Evolutionary conservation across 768 basidiomycete species (phyloP).

Genomic region (Omphalotus guepiniiformis): DNA sequence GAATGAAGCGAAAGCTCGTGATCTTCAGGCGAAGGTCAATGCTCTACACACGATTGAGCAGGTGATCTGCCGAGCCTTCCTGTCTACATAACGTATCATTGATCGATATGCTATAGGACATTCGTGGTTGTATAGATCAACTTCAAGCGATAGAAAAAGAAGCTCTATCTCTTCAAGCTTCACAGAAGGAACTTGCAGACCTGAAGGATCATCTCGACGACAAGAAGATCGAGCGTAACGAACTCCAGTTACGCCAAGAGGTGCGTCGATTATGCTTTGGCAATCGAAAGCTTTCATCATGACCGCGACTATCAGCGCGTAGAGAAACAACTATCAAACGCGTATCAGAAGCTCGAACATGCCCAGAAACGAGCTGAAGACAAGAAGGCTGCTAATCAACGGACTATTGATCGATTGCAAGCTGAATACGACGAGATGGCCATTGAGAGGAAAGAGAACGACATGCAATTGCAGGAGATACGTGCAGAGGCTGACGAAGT

Average conservation of each 20-base stretch:
- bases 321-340: constrained; percentile 75
- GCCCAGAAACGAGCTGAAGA: constrained; percentile 79
- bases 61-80: constrained; percentile 33
- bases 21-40: constrained; percentile 71
- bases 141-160: constrained; percentile 74
- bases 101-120: constrained; percentile 42
- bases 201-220: constrained; percentile 65
- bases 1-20: constrained; percentile 72
- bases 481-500: constrained; percentile 65
- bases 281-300: background rate
- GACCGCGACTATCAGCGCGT: constrained; percentile 53
- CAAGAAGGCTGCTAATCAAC: constrained; percentile 66
- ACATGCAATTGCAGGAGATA: constrained; percentile 73
- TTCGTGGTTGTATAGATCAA: constrained; percentile 68
- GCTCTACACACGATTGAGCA: constrained; percentile 73
- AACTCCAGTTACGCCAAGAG: constrained; percentile 65
- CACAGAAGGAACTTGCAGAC: constrained; percentile 65
- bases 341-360: constrained; percentile 76
- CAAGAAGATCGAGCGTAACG: constrained; percentile 71
- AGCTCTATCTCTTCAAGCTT: constrained; percentile 52
- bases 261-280: constrained; percentile 29
- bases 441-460: constrained; percentile 70
- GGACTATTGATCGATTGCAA: constrained; percentile 72
- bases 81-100: background rate
- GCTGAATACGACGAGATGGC: constrained; percentile 78